Conservation (phyloP, 345 rosid species). For the Kandelia obovata region DNA sequence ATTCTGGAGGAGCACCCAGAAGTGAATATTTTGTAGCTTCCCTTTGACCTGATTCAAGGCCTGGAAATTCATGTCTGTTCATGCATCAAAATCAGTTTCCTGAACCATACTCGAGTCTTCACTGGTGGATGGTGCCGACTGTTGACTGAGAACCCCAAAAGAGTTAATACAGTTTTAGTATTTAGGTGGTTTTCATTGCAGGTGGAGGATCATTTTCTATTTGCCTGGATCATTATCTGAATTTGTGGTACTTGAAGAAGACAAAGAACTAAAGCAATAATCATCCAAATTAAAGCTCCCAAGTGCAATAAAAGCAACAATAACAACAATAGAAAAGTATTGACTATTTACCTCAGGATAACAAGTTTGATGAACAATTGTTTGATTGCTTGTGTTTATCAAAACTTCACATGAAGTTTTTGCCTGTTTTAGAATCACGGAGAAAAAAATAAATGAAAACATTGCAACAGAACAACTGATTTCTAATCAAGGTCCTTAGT, state of each 20-base stretch:
- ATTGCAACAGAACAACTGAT: background rate
- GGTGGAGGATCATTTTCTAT: background rate
- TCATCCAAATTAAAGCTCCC: no score
- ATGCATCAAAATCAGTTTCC: background rate
- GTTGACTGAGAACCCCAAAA: background rate
- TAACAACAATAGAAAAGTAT: background rate
- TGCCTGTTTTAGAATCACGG: conserved; percentile 16
- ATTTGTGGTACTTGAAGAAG: no score
- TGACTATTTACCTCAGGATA: conserved; percentile 25
- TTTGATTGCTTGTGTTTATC: conserved; percentile 38
- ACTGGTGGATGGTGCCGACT: background rate
- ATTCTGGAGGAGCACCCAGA: background rate
- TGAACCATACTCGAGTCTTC: background rate
- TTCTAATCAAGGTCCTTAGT: no score
- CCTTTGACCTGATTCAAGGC: background rate
- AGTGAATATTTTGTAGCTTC: background rate
- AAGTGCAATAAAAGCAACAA: background rate
- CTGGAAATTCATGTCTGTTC: background rate
- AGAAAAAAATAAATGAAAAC: background rate
- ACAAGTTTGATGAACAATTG: conserved; percentile 38
- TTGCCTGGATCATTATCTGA: no score
- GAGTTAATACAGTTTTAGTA: background rate
- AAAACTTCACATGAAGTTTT: conserved; percentile 38
- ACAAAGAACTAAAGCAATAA: background rate
- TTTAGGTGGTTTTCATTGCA: background rate